Percentiles rank a stretch among this genome's conserved stretches.
Evolutionary conservation across 441 rosid genomes (phyloP).

Genomic region (Theobroma grandiflorum): DNA sequence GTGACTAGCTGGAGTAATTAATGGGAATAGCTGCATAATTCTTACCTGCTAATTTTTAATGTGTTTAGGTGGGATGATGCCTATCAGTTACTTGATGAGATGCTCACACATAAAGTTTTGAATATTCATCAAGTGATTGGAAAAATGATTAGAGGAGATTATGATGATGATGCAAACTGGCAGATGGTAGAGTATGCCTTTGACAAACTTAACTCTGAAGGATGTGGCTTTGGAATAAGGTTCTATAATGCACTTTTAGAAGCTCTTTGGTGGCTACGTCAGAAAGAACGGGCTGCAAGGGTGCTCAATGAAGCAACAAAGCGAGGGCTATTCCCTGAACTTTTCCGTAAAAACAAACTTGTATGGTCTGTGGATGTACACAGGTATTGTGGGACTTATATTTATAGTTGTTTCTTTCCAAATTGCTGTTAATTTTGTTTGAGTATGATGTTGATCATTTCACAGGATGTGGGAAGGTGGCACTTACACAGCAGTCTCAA

Average conservation of each 20-base stretch:
- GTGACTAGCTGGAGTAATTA: conserved; percentile 8
- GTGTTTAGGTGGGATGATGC: conserved; percentile 81
- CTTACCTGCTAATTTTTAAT: conserved; percentile 25
- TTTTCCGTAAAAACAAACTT: conserved; percentile 83
- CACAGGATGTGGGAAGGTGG: conserved; percentile 95
- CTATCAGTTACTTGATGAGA: conserved; percentile 78
- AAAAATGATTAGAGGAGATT: conserved; percentile 94
- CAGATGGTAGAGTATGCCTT: conserved; percentile 92
- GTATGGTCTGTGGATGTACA: conserved; percentile 93
- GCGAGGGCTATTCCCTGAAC: conserved; percentile 89
- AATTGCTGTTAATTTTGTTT: conserved; percentile 7
- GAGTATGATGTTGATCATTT: conserved; percentile 35
- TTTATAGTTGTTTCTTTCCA: neutral
- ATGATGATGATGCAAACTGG: conserved; percentile 87
- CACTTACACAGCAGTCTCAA: conserved; percentile 74
- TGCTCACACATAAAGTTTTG: conserved; percentile 74
- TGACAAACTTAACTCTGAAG: conserved; percentile 91
- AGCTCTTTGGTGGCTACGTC: conserved; percentile 98
- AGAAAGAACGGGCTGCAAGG: conserved; percentile 86
- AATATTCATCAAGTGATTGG: conserved; percentile 91
- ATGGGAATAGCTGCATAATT: conserved; percentile 10
- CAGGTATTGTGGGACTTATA: conserved; percentile 50
- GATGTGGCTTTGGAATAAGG: conserved; percentile 86
- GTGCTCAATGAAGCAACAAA: conserved; percentile 85
- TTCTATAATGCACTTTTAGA: conserved; percentile 91